Percentiles rank a stretch among this genome's conserved stretches.
Evolutionary conservation across 2,329 filamentous ascomycete genomes (phyloP).

Genomic region (Pseudogymnoascus sp.): DNA sequence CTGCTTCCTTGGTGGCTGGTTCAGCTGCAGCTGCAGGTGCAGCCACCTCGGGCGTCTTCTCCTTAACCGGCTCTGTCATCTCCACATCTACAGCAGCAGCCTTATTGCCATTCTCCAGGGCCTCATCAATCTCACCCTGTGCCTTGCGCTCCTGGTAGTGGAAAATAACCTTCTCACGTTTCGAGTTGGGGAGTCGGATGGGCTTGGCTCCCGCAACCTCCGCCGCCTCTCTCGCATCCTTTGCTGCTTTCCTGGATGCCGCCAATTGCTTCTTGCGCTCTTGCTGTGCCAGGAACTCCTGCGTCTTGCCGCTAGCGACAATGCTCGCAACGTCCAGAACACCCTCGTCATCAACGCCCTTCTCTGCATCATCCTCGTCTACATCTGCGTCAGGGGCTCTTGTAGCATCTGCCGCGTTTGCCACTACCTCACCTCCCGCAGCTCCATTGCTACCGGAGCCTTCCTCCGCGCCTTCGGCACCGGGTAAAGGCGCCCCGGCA

Average conservation of each 20-base stretch:
- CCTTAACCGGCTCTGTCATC: slow-evolving; percentile 20
- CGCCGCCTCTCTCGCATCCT: slow-evolving; percentile 43
- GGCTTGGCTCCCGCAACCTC: slow-evolving; percentile 48
- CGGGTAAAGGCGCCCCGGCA: slow-evolving; percentile 38
- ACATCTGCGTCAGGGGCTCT: slow-evolving; percentile 16
- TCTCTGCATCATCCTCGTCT: slow-evolving; percentile 30
- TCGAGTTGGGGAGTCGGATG: slow-evolving; percentile 60
- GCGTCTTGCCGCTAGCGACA: slow-evolving; percentile 71
- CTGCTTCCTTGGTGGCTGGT: slow-evolving; percentile 13
- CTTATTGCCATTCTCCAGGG: slow-evolving; percentile 37
- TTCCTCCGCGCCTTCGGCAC: slow-evolving; percentile 41
- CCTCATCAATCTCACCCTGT: slow-evolving; percentile 35
- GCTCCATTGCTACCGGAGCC: slow-evolving; percentile 25
- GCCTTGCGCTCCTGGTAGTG: slow-evolving; percentile 64
- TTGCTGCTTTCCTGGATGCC: slow-evolving; percentile 50
- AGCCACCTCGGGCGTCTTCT: slow-evolving; percentile 20
- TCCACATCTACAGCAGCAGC: slow-evolving; percentile 15
- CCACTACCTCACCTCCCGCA: slow-evolving; percentile 25
- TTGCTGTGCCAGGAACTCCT: slow-evolving; percentile 74
- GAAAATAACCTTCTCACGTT: slow-evolving; percentile 61
- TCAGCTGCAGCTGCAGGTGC: slow-evolving; percentile 15
- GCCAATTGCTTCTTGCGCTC: slow-evolving; percentile 71
- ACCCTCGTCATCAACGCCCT: slow-evolving; percentile 52
- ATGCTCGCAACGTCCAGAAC: slow-evolving; percentile 79
- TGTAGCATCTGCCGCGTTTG: slow-evolving; percentile 26